Evolutionary conservation across 2,329 filamentous ascomycete species (phyloP), one percentile per base, ranked within the genome.

Genomic region (Chaetomium strumarium): DNA sequence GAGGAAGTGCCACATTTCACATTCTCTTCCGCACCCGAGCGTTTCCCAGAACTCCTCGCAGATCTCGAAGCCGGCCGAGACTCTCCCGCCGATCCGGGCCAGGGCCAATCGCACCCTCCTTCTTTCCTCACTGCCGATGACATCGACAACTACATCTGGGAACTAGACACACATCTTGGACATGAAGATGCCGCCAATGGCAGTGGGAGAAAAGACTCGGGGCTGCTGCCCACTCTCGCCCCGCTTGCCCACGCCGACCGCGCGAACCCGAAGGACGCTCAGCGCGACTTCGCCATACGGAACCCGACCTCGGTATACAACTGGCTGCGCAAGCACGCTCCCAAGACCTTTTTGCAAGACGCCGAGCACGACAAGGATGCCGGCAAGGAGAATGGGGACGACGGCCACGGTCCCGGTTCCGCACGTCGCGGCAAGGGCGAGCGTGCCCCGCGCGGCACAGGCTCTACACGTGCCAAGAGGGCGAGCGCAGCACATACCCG

Each of bases 231-330:
- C 19, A 74, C 75, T 5, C 71, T 82, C 37, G 80, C 81, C 11
- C 78, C 80, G 5, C 40, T 59, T 12, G 63, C 73, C 58, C 69
- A 69, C 60, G 63, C 68, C 63, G 73, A 69, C 62, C 70, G 63
- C 4, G 24, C 46, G 59, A 68, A 66, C 56, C 61, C 65, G 52
- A 65, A 74, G 52, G 57, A 64, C 44, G 52, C 62, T 16, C 70
- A 71, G 56, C 54, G 78, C 74, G 69, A 77, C 70, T 65, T 78
- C 46, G 75, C 78, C 29, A 69, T 90, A 20, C 80, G 80, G 47
- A 97, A 97, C 67, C 90, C 91, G 0, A 88, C 90, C 39, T 95
- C 88, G 54, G 91, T 96, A 3, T 95, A 95, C 72, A 96, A 95
- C 68, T 99, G 93, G 93, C 80, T 99, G 12, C 81, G 89, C 57